Evolutionary conservation across 805 yeast genomes (phyloP).

Genomic region (Tetrapisispora phaffii): DNA sequence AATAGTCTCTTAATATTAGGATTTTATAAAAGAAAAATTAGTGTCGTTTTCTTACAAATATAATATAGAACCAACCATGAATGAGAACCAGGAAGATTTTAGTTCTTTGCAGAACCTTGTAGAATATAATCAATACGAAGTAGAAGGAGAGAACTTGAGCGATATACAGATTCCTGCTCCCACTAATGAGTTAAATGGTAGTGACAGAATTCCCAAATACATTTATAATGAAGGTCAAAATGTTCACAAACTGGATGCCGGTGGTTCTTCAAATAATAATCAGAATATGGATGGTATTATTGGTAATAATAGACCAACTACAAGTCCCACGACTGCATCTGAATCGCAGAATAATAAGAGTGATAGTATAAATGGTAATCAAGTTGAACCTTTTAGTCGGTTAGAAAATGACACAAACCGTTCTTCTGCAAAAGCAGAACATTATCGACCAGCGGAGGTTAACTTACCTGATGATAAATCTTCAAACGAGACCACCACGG

Average conservation of each 20-base stretch:
- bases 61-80: too few species aligned
- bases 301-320: not conserved
- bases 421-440: not conserved
- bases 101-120: slow-evolving; percentile 3
- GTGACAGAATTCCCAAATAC: not conserved
- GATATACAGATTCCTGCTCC: not conserved
- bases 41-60: too few species aligned
- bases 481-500: not conserved
- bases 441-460: not conserved
- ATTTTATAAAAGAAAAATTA: too few species aligned
- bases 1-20: not conserved
- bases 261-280: not conserved
- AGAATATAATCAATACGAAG: slow-evolving; percentile 4
- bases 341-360: not conserved
- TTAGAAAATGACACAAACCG: not conserved
- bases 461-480: not conserved
- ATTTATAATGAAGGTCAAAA: not conserved
- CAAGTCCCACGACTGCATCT: not conserved
- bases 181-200: not conserved
- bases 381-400: not conserved
- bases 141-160: not conserved
- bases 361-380: not conserved
- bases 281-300: not conserved
- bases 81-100: slow-evolving; percentile 1
- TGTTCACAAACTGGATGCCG: not conserved